Evolutionary conservation across 768 basidiomycete species (phyloP).

Genomic region (Pisolithus microcarpus): DNA sequence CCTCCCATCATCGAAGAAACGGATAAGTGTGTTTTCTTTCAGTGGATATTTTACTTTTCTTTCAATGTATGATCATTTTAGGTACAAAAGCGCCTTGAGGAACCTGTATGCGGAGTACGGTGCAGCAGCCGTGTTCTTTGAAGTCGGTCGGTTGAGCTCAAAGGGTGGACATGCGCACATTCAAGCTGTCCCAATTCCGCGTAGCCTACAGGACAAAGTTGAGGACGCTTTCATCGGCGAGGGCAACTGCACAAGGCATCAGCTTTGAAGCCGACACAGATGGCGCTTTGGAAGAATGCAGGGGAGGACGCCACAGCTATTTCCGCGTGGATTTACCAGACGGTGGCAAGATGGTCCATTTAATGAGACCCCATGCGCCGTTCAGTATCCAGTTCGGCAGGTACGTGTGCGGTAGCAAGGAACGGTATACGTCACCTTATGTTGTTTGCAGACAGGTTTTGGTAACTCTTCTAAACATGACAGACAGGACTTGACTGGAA

Average conservation of each 20-base stretch:
- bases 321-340: conserved; percentile 88
- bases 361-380: conserved; percentile 67
- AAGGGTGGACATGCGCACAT: conserved; percentile 95
- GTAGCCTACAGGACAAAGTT: conserved; percentile 52
- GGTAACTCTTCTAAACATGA: conserved; percentile 65
- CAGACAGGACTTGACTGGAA: conserved; percentile 91
- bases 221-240: conserved; percentile 68
- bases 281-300: conserved; percentile 45
- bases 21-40: conserved; percentile 44
- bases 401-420: conserved; percentile 37
- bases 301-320: conserved; percentile 59
- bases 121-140: conserved; percentile 71
- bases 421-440: conserved; percentile 4
- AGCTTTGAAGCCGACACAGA: conserved; percentile 71
- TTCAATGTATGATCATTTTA: conserved; percentile 19
- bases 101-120: conserved; percentile 65
- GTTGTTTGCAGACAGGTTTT: conserved; percentile 60
- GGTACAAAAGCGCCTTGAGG: conserved; percentile 73
- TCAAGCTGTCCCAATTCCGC: conserved; percentile 76
- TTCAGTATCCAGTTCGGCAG: conserved; percentile 94
- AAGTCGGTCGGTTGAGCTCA: conserved; percentile 74
- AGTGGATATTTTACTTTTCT: background rate
- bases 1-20: conserved; percentile 76
- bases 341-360: conserved; percentile 78
- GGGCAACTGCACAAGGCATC: conserved; percentile 56